Evolutionary conservation across 257 asterid species (phyloP).

Genomic region (Forsythia viridissima): DNA sequence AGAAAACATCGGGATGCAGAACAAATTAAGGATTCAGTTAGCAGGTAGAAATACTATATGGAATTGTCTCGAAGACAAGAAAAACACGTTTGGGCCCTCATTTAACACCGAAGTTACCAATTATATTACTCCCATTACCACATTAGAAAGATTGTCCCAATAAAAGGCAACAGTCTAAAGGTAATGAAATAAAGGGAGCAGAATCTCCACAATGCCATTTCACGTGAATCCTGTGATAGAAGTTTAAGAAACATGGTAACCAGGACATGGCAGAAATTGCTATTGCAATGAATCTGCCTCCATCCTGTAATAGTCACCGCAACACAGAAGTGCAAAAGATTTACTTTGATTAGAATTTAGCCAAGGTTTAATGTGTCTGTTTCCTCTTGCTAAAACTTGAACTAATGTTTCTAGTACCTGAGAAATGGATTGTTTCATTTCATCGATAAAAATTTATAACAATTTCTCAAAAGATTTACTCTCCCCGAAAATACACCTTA

Average conservation of each 20-base stretch:
- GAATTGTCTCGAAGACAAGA: not conserved
- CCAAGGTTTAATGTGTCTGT: not conserved
- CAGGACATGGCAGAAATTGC: not conserved
- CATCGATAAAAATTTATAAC: not conserved
- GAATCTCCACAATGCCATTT: not conserved
- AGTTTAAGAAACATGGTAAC: not conserved
- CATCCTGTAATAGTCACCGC: not conserved
- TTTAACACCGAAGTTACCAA: not conserved
- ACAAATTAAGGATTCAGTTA: not conserved
- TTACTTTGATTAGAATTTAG: not conserved
- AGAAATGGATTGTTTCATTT: not conserved
- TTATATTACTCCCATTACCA: not conserved
- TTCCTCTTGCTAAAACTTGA: slow-evolving; percentile 10
- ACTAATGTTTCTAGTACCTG: not conserved
- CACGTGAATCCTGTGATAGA: not conserved
- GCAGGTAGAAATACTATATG: slow-evolving; percentile 11
- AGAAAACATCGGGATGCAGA: not conserved
- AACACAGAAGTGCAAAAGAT: not conserved
- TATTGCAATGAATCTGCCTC: slow-evolving; percentile 3
- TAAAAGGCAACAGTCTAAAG: not conserved
- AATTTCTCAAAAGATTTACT: not conserved
- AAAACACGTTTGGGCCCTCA: not conserved
- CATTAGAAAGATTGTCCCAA: not conserved
- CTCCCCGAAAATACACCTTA: not conserved
- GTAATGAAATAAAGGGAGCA: not conserved